phyloP scores from a whole-genome alignment of 805 yeast species.

The Starmera pachycereana region DNA sequence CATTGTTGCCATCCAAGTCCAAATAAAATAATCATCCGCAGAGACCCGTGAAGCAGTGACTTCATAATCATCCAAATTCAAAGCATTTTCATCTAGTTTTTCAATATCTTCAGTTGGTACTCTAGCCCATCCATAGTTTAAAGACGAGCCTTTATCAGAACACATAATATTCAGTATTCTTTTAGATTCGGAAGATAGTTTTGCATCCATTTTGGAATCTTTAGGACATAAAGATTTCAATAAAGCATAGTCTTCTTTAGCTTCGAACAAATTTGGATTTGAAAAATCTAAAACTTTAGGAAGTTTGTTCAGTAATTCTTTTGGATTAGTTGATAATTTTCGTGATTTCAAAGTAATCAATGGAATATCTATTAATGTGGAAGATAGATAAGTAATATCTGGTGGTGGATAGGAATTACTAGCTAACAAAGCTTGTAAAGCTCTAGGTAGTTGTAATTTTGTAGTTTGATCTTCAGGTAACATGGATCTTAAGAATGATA shows the following conservation, averaged over 20 bases:
- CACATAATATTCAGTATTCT: slow-evolving; percentile 36
- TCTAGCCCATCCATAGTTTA: slow-evolving; percentile 29
- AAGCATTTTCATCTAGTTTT: slow-evolving; percentile 16
- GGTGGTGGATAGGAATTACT: slow-evolving; percentile 72
- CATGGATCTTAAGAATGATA: slow-evolving; percentile 73
- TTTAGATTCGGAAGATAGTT: slow-evolving; percentile 65
- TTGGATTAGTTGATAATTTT: slow-evolving; percentile 31
- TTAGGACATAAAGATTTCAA: slow-evolving; percentile 61
- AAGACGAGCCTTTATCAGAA: slow-evolving; percentile 20
- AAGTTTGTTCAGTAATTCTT: slow-evolving; percentile 51
- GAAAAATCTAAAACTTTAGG: slow-evolving; percentile 57
- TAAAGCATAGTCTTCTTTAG: slow-evolving; percentile 69
- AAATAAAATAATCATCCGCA: slow-evolving; percentile 79
- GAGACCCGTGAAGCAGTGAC: slow-evolving; percentile 46
- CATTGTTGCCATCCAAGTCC: slow-evolving; percentile 82
- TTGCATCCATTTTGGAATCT: slow-evolving; percentile 43
- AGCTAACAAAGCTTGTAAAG: slow-evolving; percentile 54
- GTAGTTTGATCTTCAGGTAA: slow-evolving; percentile 52
- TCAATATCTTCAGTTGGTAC: slow-evolving; percentile 10
- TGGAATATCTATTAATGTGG: slow-evolving; percentile 44
- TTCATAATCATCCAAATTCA: slow-evolving; percentile 14
- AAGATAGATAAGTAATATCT: slow-evolving; percentile 22
- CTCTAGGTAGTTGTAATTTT: slow-evolving; percentile 48
- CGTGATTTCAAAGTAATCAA: slow-evolving; percentile 42
- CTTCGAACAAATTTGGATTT: slow-evolving; percentile 56